Conservation (phyloP, 2,329 filamentous ascomycete genomes). For the Zymoseptoria ardabiliae region DNA sequence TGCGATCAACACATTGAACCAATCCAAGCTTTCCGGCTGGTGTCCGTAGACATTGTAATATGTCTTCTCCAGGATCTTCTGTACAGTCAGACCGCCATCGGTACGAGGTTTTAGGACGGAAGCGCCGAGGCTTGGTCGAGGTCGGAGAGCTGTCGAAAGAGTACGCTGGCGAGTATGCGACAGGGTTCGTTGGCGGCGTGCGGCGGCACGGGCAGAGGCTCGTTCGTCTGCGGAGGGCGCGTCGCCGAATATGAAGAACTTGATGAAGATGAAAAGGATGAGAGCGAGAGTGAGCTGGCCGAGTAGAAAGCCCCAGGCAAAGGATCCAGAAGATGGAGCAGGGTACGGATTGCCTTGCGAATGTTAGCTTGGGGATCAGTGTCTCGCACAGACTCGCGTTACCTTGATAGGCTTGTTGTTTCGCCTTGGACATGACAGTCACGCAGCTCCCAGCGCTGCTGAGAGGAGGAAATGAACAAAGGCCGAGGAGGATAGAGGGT, state of each 20-base stretch:
- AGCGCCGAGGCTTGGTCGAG: conserved; percentile 22
- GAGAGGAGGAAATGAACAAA: neutral
- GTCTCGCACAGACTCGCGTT: neutral
- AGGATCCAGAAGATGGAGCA: conserved; percentile 46
- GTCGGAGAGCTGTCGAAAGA: conserved; percentile 27
- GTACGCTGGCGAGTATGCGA: conserved; percentile 51
- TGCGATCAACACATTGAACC: conserved; percentile 96
- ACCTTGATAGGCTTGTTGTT: conserved; percentile 27
- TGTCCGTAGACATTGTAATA: conserved; percentile 96
- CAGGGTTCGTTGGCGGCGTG: conserved; percentile 64
- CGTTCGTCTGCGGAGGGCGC: conserved; percentile 75
- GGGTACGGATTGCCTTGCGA: conserved; percentile 17
- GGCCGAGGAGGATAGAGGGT: neutral
- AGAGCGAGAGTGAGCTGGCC: conserved; percentile 1
- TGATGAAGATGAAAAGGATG: neutral
- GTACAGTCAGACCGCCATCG: conserved; percentile 61
- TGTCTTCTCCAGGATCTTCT: conserved; percentile 88
- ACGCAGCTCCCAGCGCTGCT: neutral
- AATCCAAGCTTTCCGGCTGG: conserved; percentile 92
- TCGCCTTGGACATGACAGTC: conserved; percentile 29
- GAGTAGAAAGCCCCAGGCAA: conserved; percentile 47
- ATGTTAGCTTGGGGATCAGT: conserved; percentile 7
- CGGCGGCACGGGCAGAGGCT: conserved; percentile 65
- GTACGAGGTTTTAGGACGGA: conserved; percentile 22
- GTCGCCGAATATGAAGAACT: conserved; percentile 51